phyloP scores from a whole-genome alignment of 2,329 filamentous ascomycete species.

The Alternaria arbusti region DNA sequence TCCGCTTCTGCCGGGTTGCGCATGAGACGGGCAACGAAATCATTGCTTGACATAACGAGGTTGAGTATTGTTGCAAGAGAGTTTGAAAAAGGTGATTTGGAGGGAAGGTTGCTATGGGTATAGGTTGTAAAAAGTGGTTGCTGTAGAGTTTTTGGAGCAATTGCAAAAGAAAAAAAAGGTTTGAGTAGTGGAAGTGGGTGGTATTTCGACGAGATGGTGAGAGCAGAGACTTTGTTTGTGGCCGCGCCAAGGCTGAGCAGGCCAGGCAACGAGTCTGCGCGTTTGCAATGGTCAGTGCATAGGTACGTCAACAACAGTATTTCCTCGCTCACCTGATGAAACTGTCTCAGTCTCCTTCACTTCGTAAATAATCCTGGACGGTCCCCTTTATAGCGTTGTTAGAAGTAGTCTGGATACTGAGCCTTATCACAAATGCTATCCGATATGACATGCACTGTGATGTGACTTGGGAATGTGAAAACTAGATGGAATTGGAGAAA shows the following conservation, averaged over 20 bases:
- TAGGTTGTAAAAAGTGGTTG: neutral
- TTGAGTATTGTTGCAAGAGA: neutral
- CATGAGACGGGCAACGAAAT: neutral
- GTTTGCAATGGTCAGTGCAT: slow-evolving; percentile 26
- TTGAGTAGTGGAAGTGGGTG: neutral
- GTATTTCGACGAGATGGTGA: neutral
- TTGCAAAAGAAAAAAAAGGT: neutral
- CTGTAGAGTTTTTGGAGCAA: neutral
- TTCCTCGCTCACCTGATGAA: neutral
- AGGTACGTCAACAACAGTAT: slow-evolving; percentile 2
- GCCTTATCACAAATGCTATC: neutral
- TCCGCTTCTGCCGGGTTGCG: slow-evolving; percentile 19
- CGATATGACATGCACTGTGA: neutral
- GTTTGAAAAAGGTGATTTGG: neutral
- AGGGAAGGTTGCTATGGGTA: neutral
- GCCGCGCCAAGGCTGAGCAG: slow-evolving; percentile 14
- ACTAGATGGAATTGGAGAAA: neutral
- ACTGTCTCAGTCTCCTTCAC: neutral
- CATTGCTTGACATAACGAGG: neutral
- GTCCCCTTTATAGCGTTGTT: neutral
- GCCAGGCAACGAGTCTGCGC: slow-evolving; percentile 8
- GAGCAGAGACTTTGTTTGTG: slow-evolving; percentile 5
- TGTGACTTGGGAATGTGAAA: neutral
- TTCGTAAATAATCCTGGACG: neutral
- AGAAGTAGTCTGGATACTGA: neutral